A percentile compares a stretch with the other conserved stretches of the same genome.
These are phyloP conservation scores for Malus fusca DNA, from an alignment of 306 rosid genomes.

Conservation along the genomic window DNA sequence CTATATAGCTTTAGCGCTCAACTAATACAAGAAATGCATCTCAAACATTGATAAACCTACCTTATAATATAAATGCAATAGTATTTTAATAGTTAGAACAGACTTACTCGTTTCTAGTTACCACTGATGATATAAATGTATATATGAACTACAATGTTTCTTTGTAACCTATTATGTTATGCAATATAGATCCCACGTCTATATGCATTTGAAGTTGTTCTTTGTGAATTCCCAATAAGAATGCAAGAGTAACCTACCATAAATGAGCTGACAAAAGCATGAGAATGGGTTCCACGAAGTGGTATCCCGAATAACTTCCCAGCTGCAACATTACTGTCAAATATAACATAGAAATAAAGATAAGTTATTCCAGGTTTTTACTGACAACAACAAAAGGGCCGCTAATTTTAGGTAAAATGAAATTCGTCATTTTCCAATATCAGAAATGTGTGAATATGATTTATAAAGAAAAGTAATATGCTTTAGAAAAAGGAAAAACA, in stretches of 20 bases:
- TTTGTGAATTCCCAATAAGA: conserved; percentile 14
- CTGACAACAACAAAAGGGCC: background rate
- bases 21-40: background rate
- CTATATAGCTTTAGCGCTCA: background rate
- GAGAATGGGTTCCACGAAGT: conserved; percentile 97
- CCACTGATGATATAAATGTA: background rate
- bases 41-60: background rate
- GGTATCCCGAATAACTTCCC: conserved; percentile 95
- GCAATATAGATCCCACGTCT: conserved; percentile 6
- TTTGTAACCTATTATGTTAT: background rate
- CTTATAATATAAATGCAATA: background rate
- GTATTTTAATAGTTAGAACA: background rate
- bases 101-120: background rate
- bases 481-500: background rate
- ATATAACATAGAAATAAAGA: conserved; percentile 10
- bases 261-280: conserved; percentile 98
- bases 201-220: background rate
- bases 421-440: background rate
- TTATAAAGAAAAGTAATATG: background rate
- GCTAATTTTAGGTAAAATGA: background rate
- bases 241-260: conserved; percentile 58
- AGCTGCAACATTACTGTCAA: conserved; percentile 91
- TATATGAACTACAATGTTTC: background rate
- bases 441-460: background rate
- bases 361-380: conserved; percentile 14